A percentile compares a stretch with the other conserved stretches of the same genome.
Evolutionary conservation across 768 basidiomycete genomes (phyloP).

Genomic region (Hygrocybe coccinea): DNA sequence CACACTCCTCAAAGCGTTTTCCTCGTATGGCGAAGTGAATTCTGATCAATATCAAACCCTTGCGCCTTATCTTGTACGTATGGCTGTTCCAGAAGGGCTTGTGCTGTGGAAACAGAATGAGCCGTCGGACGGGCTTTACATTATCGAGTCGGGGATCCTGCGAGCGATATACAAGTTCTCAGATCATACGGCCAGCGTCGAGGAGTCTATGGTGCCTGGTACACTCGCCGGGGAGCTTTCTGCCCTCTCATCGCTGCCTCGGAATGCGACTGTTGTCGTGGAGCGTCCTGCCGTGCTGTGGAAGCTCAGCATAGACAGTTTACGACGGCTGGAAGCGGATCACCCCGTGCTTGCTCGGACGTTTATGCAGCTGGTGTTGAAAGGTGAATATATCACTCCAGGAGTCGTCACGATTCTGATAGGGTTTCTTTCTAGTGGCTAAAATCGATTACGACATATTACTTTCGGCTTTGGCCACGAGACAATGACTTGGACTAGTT

Average conservation of each 20-base stretch:
- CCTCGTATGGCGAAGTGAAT: constrained; percentile 59
- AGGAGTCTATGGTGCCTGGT: constrained; percentile 92
- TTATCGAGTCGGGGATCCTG: constrained; percentile 84
- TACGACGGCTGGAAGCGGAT: constrained; percentile 63
- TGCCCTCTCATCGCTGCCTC: constrained; percentile 67
- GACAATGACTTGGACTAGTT: constrained; percentile 3
- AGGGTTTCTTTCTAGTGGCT: constrained; percentile 37
- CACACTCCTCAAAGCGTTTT: constrained; percentile 76
- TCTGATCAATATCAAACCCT: constrained; percentile 57
- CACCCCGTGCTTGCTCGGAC: constrained; percentile 58
- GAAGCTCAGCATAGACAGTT: constrained; percentile 59
- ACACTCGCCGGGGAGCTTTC: constrained; percentile 90
- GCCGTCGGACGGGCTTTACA: constrained; percentile 73
- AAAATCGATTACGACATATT: constrained; percentile 61
- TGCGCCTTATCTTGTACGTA: constrained; percentile 63
- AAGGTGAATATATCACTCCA: constrained; percentile 45
- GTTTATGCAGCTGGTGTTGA: constrained; percentile 67
- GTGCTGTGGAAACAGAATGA: constrained; percentile 80
- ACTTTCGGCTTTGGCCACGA: constrained; percentile 49
- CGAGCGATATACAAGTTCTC: constrained; percentile 79
- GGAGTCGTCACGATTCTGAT: not conserved
- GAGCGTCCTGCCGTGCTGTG: constrained; percentile 78
- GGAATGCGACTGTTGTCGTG: constrained; percentile 83
- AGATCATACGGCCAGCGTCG: constrained; percentile 58
- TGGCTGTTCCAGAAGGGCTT: constrained; percentile 50